Conservation (phyloP, 331 rosid species). For the Acacia pycnantha region DNA sequence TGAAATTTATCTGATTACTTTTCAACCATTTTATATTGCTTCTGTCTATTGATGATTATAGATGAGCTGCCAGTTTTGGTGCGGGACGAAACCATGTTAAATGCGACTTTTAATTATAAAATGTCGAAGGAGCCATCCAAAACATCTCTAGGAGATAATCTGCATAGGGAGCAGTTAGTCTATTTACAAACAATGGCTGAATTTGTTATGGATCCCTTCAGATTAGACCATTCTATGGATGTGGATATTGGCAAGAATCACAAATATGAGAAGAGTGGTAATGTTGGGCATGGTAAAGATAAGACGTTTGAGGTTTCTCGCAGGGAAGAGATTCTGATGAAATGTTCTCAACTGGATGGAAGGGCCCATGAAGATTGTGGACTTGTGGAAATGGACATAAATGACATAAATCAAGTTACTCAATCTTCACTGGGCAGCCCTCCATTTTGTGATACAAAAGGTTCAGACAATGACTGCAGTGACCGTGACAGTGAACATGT, state of each 20-base stretch:
- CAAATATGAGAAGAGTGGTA: conserved; percentile 18
- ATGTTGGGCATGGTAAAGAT: conserved; percentile 23
- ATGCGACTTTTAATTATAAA: conserved; percentile 22
- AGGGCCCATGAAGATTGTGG: conserved; percentile 29
- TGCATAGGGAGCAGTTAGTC: conserved; percentile 26
- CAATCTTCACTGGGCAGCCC: conserved; percentile 60
- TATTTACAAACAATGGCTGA: conserved; percentile 10
- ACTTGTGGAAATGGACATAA: conserved; percentile 45
- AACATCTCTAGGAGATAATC: conserved; percentile 12
- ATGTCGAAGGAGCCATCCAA: conserved; percentile 15
- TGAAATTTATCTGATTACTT: background rate
- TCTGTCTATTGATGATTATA: conserved; percentile 21
- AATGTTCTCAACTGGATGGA: conserved; percentile 24
- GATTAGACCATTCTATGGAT: conserved; percentile 17
- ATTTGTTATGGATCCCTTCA: background rate
- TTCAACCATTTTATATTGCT: background rate
- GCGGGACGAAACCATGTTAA: conserved; percentile 29
- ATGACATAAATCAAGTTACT: conserved; percentile 40
- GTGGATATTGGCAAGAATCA: conserved; percentile 32
- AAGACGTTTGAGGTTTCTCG: conserved; percentile 26
- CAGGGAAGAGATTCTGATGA: conserved; percentile 11
- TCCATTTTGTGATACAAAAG: conserved; percentile 69
- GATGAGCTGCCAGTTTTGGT: conserved; percentile 41
- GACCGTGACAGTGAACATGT: conserved; percentile 52
- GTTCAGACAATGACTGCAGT: conserved; percentile 64